Evolutionary conservation across 2,329 filamentous ascomycete genomes (phyloP).

Genomic region (Colletotrichum sp.): DNA sequence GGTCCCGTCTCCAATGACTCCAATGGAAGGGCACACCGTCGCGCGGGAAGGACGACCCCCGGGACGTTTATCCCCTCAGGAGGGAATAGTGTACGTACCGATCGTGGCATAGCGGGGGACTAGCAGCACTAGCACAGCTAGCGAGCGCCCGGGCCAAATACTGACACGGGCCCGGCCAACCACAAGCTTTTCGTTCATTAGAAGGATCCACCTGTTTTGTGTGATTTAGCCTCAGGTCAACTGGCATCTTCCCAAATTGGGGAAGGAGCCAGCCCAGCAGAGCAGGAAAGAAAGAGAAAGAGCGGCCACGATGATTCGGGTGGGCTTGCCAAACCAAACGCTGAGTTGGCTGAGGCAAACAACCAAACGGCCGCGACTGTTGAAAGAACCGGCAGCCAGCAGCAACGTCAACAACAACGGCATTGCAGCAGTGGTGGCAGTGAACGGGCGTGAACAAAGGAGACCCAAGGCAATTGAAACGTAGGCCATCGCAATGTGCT

Average conservation of each 20-base stretch:
- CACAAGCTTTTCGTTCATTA: conserved; percentile 6
- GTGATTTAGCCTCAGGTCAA: background rate
- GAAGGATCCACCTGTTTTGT: background rate
- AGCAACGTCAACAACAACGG: background rate
- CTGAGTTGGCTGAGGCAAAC: background rate
- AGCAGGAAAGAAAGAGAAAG: background rate
- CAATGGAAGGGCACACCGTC: background rate
- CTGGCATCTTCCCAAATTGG: background rate
- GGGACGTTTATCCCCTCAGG: background rate
- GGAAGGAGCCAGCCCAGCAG: background rate
- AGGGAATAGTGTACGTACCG: background rate
- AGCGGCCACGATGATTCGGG: background rate
- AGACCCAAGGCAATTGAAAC: background rate
- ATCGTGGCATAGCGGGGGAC: background rate
- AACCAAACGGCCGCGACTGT: background rate
- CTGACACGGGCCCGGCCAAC: conserved; percentile 5
- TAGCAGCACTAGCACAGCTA: background rate
- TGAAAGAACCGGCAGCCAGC: background rate
- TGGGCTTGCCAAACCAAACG: background rate
- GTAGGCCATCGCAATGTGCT: background rate
- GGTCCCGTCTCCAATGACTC: background rate
- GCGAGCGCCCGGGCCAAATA: background rate
- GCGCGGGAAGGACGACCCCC: background rate
- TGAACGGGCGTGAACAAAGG: background rate
- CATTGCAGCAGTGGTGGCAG: background rate